These are phyloP conservation scores for Gastrolobium bilobum DNA, from an alignment of 306 rosid species.

Conservation along the genomic window DNA sequence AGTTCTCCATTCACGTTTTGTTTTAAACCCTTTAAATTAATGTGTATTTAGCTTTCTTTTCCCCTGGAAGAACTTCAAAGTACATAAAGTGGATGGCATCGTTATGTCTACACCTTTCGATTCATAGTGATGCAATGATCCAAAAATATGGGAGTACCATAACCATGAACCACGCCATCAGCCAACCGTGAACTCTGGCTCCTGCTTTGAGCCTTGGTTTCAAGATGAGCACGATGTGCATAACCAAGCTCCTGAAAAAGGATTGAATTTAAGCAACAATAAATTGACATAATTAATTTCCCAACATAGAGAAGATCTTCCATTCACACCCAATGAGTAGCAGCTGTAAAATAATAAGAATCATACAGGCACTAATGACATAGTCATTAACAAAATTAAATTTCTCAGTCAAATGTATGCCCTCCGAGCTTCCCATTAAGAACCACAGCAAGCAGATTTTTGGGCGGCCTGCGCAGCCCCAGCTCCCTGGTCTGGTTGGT, in stretches of 20 bases:
- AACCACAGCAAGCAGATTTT: conserved; percentile 82
- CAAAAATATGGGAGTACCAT: not conserved
- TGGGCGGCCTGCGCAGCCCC: conserved; percentile 72
- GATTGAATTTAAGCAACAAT: conserved; percentile 35
- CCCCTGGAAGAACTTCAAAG: not conserved
- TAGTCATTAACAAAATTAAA: conserved; percentile 62
- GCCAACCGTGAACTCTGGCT: not conserved
- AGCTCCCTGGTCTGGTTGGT: conserved; percentile 70
- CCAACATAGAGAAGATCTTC: conserved; percentile 53
- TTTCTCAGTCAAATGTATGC: conserved; percentile 53
- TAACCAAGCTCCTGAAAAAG: not conserved
- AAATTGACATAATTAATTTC: conserved; percentile 57
- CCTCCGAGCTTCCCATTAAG: conserved; percentile 39
- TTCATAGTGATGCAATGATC: not conserved
- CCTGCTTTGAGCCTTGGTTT: not conserved
- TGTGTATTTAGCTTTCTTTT: not conserved
- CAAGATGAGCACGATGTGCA: not conserved
- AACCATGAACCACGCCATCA: not conserved
- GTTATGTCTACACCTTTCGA: not conserved
- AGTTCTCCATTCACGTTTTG: no score
- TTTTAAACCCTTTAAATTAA: no score
- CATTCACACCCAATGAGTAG: conserved; percentile 62
- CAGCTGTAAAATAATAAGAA: conserved; percentile 49
- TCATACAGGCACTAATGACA: conserved; percentile 60
- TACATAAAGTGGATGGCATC: not conserved